Evolutionary conservation across 768 basidiomycete species (phyloP).

Genomic region (Trametes sanguinea): DNA sequence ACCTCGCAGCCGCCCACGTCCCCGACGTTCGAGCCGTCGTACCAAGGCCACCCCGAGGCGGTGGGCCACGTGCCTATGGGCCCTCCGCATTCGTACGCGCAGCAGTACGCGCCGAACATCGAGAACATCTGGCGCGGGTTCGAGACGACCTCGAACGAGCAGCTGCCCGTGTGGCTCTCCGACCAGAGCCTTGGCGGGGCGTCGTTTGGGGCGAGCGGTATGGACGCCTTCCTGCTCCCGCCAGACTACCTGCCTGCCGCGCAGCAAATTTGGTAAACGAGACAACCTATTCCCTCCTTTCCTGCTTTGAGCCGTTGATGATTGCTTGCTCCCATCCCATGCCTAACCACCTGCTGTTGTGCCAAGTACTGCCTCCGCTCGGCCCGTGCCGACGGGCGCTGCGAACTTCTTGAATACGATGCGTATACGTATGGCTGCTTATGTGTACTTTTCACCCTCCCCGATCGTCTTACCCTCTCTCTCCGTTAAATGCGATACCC

Average conservation of each 20-base stretch:
- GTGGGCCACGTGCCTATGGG: conserved; percentile 37
- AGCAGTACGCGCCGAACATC: conserved; percentile 38
- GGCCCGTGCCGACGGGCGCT: not conserved
- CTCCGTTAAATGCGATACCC: conserved; percentile 10
- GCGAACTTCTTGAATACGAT: conserved; percentile 9
- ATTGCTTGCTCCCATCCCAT: not conserved
- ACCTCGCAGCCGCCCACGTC: conserved; percentile 46
- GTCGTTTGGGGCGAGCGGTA: conserved; percentile 77
- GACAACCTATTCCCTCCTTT: not conserved
- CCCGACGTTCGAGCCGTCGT: conserved; percentile 54
- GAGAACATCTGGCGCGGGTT: conserved; percentile 79
- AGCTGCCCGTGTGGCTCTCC: conserved; percentile 83
- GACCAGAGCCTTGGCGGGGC: conserved; percentile 79
- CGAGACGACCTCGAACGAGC: conserved; percentile 69
- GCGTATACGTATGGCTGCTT: conserved; percentile 1
- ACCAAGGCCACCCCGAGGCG: conserved; percentile 35
- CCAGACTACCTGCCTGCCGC: conserved; percentile 69
- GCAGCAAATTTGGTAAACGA: conserved; percentile 69
- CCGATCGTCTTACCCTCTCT: too few species aligned
- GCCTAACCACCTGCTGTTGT: conserved; percentile 1
- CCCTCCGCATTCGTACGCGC: conserved; percentile 28
- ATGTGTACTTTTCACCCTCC: conserved; percentile 1
- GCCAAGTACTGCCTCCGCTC: not conserved
- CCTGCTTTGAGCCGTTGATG: not conserved
- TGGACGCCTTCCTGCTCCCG: conserved; percentile 84